Evolutionary conservation across 495 filamentous ascomycete species (phyloP).

Genomic region (Cercophora scortea): DNA sequence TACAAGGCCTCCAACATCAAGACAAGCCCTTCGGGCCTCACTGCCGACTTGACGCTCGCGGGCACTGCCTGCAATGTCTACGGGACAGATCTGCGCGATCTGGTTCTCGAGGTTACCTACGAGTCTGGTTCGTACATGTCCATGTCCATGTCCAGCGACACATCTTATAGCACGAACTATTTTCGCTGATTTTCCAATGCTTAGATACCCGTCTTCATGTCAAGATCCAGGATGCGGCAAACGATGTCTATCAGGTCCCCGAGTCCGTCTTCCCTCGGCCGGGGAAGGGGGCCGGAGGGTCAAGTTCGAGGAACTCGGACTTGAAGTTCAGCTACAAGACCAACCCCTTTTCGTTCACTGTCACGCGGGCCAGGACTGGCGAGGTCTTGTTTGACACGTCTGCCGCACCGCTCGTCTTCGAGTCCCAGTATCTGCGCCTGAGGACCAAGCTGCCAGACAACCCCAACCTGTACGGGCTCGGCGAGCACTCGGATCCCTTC

Average conservation of each 20-base stretch:
- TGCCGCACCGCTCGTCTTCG: constrained; percentile 62
- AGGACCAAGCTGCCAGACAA: constrained; percentile 60
- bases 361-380: constrained; percentile 51
- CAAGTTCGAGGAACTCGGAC: constrained; percentile 27
- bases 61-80: constrained; percentile 64
- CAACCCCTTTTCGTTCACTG: constrained; percentile 69
- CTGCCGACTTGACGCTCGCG: constrained; percentile 59
- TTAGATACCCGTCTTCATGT: constrained; percentile 72
- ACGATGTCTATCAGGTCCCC: constrained; percentile 73
- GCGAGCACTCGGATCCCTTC: constrained; percentile 70
- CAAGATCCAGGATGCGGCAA: constrained; percentile 69
- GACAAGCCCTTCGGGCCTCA: constrained; percentile 41
- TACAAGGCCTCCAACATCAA: constrained; percentile 62
- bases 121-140: constrained; percentile 52
- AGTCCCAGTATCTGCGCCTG: constrained; percentile 70
- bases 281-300: constrained; percentile 8
- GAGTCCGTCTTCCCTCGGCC: constrained; percentile 63
- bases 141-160: neutral
- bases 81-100: constrained; percentile 55
- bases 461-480: constrained; percentile 71
- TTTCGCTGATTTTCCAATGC: too few species aligned
- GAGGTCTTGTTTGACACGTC: constrained; percentile 79
- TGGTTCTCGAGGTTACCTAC: constrained; percentile 66
- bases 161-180: neutral
- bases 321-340: constrained; percentile 59